Percentiles rank a stretch among this genome's conserved stretches.
phyloP scores from a whole-genome alignment of 176 grass and related monocot species.

The Oryza brachyantha region DNA sequence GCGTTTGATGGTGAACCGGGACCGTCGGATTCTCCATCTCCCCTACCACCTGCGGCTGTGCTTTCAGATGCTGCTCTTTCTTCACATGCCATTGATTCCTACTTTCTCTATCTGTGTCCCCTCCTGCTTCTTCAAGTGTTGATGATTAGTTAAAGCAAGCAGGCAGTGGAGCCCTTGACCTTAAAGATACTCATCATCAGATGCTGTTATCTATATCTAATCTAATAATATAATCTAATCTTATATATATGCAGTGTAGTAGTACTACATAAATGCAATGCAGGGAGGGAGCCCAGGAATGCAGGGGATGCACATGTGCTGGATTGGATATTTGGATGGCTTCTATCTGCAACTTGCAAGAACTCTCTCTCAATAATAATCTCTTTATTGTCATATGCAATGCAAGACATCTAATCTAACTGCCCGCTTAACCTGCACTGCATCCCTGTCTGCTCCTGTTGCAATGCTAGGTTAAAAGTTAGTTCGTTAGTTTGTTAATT shows the following conservation, averaged over 20 bases:
- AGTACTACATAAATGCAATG: background rate
- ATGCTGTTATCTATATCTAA: background rate
- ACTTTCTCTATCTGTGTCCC: background rate
- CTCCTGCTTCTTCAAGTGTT: background rate
- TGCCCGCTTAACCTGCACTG: background rate
- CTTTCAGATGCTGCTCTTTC: conserved; percentile 29
- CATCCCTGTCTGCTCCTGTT: background rate
- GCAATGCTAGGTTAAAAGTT: background rate
- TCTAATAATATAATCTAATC: background rate
- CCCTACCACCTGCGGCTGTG: conserved; percentile 5
- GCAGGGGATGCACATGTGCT: background rate
- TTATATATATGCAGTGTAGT: background rate
- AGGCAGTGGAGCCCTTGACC: conserved; percentile 31
- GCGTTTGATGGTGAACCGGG: background rate
- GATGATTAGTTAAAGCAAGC: conserved; percentile 6
- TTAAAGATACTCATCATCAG: conserved; percentile 10
- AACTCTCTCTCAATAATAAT: background rate
- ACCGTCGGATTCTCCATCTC: conserved; percentile 29
- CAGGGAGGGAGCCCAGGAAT: background rate
- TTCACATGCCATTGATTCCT: conserved; percentile 40
- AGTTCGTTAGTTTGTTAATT: background rate
- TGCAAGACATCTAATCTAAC: background rate
- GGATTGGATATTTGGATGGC: background rate
- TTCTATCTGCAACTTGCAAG: background rate
- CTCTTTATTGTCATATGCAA: background rate